A percentile compares a stretch with the other conserved stretches of the same genome.
These are phyloP conservation scores for Lachnellula subtilissima DNA, from an alignment of 2,329 filamentous ascomycete genomes.

Conservation along the genomic window DNA sequence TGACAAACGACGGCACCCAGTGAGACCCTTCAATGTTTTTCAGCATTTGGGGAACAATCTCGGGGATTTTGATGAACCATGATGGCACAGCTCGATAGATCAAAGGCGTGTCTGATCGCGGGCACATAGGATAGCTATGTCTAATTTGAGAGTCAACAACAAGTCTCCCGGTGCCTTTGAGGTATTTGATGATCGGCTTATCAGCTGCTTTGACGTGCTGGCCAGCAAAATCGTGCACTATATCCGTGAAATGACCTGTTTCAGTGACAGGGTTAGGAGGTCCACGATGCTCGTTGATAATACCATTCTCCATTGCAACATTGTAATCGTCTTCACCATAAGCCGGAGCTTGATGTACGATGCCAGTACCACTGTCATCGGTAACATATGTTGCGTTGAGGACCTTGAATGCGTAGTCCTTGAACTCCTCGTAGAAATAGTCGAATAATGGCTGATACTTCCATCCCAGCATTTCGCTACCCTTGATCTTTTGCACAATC, in stretches of 20 bases:
- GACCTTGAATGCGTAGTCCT: constrained; percentile 76
- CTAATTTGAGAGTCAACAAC: constrained; percentile 82
- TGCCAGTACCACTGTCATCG: constrained; percentile 82
- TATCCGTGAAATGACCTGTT: constrained; percentile 69
- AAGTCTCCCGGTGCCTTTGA: constrained; percentile 71
- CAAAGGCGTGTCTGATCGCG: constrained; percentile 88
- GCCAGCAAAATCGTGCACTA: constrained; percentile 76
- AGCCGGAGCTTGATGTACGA: constrained; percentile 89
- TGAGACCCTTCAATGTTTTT: constrained; percentile 82
- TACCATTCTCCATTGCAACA: constrained; percentile 68
- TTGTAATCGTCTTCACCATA: constrained; percentile 97
- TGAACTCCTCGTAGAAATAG: constrained; percentile 87
- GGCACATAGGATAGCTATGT: constrained; percentile 92
- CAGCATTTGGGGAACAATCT: constrained; percentile 83
- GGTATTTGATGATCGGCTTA: constrained; percentile 84
- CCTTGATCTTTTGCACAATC: constrained; percentile 72
- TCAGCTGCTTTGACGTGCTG: constrained; percentile 90
- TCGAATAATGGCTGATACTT: constrained; percentile 84
- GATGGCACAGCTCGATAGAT: constrained; percentile 90
- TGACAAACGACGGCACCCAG: constrained; percentile 88
- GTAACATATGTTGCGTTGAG: constrained; percentile 83
- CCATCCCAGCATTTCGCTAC: constrained; percentile 75
- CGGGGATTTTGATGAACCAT: constrained; percentile 88
- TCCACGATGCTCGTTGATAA: constrained; percentile 69
- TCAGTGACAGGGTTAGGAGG: constrained; percentile 94